These are phyloP conservation scores for Paecilomyces fulvus DNA, from an alignment of 2,329 filamentous ascomycete genomes.

Conservation along the genomic window DNA sequence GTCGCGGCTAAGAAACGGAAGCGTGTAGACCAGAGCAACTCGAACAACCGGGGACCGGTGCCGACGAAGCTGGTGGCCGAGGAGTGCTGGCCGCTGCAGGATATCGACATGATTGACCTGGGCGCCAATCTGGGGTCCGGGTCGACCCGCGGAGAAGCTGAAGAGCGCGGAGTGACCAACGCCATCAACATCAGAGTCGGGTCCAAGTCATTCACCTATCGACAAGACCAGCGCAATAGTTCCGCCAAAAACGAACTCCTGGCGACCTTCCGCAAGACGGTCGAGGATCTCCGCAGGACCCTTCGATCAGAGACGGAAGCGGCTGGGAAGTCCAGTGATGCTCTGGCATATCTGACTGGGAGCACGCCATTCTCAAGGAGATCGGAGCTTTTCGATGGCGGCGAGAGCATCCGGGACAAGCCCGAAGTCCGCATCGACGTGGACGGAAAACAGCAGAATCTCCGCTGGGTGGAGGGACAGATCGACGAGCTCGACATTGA, in stretches of 20 bases:
- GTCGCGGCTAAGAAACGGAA: conserved; percentile 91
- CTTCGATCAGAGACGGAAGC: conserved; percentile 81
- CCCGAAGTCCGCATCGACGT: conserved; percentile 78
- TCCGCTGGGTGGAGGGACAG: conserved; percentile 91
- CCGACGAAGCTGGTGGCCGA: conserved; percentile 78
- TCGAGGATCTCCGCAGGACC: conserved; percentile 82
- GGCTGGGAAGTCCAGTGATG: conserved; percentile 73
- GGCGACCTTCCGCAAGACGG: conserved; percentile 82
- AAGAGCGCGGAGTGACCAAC: conserved; percentile 60
- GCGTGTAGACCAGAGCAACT: conserved; percentile 57
- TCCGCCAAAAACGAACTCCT: conserved; percentile 73
- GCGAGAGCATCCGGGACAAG: conserved; percentile 68
- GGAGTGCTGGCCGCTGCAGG: conserved; percentile 85
- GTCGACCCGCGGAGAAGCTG: conserved; percentile 30
- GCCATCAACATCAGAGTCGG: conserved; percentile 87
- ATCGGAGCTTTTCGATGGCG: conserved; percentile 67
- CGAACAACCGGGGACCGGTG: conserved; percentile 37
- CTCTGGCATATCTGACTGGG: conserved; percentile 77
- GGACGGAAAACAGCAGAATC: conserved; percentile 90
- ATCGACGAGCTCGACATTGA: conserved; percentile 95
- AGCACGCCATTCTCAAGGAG: conserved; percentile 66
- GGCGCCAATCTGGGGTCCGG: conserved; percentile 42
- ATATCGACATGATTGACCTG: conserved; percentile 88
- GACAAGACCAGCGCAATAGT: conserved; percentile 72
- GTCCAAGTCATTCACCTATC: conserved; percentile 87